Base-by-base conservation (phyloP, 2,329 filamentous ascomycete genomes). In the Diplocarpon mali region DNA sequence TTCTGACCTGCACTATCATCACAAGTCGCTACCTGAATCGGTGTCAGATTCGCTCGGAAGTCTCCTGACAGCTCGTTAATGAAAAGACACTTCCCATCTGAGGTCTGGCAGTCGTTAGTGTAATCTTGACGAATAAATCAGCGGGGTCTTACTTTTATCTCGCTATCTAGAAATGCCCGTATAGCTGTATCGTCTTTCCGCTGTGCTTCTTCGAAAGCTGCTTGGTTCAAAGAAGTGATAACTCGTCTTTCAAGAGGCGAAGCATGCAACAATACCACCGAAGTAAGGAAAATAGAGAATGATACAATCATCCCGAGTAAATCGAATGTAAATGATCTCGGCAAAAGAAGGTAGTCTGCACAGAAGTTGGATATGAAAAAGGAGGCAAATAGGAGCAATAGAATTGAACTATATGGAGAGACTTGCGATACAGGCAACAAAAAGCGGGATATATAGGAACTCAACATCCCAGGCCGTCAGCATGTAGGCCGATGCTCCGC, bases 41-140 rank as follows among this genome's bases (percentile, higher is more conserved):
- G 67, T 20, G 63, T 67, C 24, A 70, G 54, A 42, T 70, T 70
- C 34, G 65, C 66, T 44, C 67, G 60, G 45, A 68, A 69, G 49
- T 70, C 67, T 10, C 67, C 67, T 2, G 67, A 69, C 13, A 68
- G 57, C 46, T 66, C 56, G 48, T 69, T 61, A 17, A 69, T 60
- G 40, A 65, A 66, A 27, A 69, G 59, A 49, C 67, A 69, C 47
- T 63, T 59, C 28, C 65, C 65, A 47, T 63, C 60, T 11, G 62
- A 64, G 20, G 67, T 68, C 64, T 68, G 38, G 3, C 10, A 38
- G 12, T 16, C n/a, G 15, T 48, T 11, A 48, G 46, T 15, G 38
- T 32, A 6, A 14, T 9, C 2, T 17, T 2, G 2, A 15, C 10
- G 13, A 15, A 5, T 28, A 3, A 65, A 52, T 27, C 13, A 35